Evolutionary conservation across 1,139 yeast genomes (phyloP), one percentile per base, ranked within the genome.

Genomic region (Kodamaea arcana): DNA sequence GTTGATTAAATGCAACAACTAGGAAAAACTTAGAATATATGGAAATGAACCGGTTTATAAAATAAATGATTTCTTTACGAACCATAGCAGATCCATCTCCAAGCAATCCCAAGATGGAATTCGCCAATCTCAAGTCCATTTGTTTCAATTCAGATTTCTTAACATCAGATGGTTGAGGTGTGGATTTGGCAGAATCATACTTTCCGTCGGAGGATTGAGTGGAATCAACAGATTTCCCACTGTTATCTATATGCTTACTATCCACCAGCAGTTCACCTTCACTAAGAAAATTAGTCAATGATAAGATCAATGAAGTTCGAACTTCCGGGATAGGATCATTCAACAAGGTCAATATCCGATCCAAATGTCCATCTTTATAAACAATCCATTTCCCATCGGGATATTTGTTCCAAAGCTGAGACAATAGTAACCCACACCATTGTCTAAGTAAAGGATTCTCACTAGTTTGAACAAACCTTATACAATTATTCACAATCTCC

Each of bases 241-340:
- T 27, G 18, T 31, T 31, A 17, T 27, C 32, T 15, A n/a, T n/a
- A n/a, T n/a, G n/a, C n/a, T n/a, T n/a, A n/a, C n/a, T n/a, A n/a
- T n/a, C n/a, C 60, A 3, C 55, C 62, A 2, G 51, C n/a, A n/a
- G n/a, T 13, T 40, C 47, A 8, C 48, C 36, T 20, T 69, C 78
- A 6, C 83, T 77, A 24, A 88, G 59, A 52, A 83, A 86, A 23
- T 79, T 78, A 2, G 90, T 78, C 32, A 92, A 61, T 0, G 95
- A 86, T 31, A 81, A 66, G 9, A 92, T 65, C 9, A 87, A 78
- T 0, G 97, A 86, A 0, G 96, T 83, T 41, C 98, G 69, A 0
- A 92, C 95, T 56, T 92, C 99, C 0, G 98, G 97, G 31, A 90
- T 87, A 0, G 97, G 96, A 54, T 92, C 97, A 42, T 75, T 77